phyloP scores from a whole-genome alignment of 345 rosid genomes.

The Brassica incana region DNA sequence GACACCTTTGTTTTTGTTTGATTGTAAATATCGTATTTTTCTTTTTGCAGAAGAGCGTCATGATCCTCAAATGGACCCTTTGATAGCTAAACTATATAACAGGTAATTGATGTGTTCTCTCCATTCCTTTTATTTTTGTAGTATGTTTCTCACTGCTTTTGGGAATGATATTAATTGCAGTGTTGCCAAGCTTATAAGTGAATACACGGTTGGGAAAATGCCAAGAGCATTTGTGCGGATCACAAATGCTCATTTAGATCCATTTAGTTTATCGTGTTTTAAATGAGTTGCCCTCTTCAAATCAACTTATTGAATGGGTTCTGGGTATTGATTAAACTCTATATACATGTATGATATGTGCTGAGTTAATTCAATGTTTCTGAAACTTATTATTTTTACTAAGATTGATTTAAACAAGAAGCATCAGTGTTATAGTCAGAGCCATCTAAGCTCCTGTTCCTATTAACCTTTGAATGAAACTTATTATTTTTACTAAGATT shows the following conservation, averaged over 20 bases:
- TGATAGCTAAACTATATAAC: conserved; percentile 63
- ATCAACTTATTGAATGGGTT: too few species aligned
- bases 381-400: too few species aligned
- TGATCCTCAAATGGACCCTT: conserved; percentile 66
- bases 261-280: too few species aligned
- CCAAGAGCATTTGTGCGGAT: conserved; percentile 85
- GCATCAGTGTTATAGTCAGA: too few species aligned
- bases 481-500: too few species aligned
- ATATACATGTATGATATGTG: too few species aligned
- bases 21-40: neutral
- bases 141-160: conserved; percentile 6
- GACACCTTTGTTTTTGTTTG: neutral
- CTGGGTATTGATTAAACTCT: too few species aligned
- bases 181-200: conserved; percentile 71
- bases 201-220: conserved; percentile 81
- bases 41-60: conserved; percentile 60
- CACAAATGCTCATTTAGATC: conserved; percentile 42
- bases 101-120: conserved; percentile 46
- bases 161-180: conserved; percentile 40
- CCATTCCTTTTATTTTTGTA: neutral
- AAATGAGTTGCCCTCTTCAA: too few species aligned
- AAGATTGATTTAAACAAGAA: too few species aligned
- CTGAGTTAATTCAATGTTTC: too few species aligned
- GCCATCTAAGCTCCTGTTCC: too few species aligned
- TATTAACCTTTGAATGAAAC: too few species aligned